These are phyloP conservation scores for Tulasnella sp. DNA, from an alignment of 768 basidiomycete species.

Conservation along the genomic window DNA sequence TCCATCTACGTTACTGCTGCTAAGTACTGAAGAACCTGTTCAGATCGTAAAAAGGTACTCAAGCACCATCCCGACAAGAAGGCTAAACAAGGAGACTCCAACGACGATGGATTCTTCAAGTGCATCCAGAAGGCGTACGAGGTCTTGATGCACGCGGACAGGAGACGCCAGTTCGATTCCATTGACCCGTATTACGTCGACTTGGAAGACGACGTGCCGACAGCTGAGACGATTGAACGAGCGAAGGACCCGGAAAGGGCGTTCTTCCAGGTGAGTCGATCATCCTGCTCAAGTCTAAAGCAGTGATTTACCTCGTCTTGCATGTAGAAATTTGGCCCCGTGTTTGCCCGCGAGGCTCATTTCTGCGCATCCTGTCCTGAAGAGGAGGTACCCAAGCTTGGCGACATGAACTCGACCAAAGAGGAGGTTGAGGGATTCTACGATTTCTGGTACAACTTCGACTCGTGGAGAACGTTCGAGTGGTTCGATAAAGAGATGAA, in stretches of 20 bases:
- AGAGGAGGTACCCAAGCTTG: slow-evolving; percentile 74
- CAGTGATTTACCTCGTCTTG: not conserved
- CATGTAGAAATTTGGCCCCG: slow-evolving; percentile 46
- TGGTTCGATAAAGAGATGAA: slow-evolving; percentile 98
- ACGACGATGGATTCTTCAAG: slow-evolving; percentile 99
- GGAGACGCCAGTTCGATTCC: slow-evolving; percentile 90
- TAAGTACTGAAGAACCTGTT: not conserved
- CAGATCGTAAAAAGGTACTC: slow-evolving; percentile 97
- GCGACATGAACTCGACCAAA: slow-evolving; percentile 57
- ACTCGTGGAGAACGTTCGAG: slow-evolving; percentile 96
- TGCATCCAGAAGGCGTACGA: slow-evolving; percentile 99
- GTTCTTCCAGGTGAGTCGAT: slow-evolving; percentile 46
- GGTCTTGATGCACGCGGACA: slow-evolving; percentile 74
- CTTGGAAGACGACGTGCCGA: slow-evolving; percentile 69
- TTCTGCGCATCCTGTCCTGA: slow-evolving; percentile 56
- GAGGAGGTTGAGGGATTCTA: slow-evolving; percentile 85
- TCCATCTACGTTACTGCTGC: not conserved
- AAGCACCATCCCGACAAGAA: slow-evolving; percentile 99
- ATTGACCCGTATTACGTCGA: slow-evolving; percentile 72
- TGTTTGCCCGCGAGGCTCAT: slow-evolving; percentile 84
- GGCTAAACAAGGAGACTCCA: slow-evolving; percentile 66
- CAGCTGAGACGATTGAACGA: slow-evolving; percentile 44
- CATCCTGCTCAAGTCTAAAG: not conserved
- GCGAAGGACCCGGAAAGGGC: slow-evolving; percentile 32
- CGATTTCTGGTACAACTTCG: slow-evolving; percentile 99